phyloP scores from a whole-genome alignment of 2,329 filamentous ascomycete species.

The Claviceps maximensis region DNA sequence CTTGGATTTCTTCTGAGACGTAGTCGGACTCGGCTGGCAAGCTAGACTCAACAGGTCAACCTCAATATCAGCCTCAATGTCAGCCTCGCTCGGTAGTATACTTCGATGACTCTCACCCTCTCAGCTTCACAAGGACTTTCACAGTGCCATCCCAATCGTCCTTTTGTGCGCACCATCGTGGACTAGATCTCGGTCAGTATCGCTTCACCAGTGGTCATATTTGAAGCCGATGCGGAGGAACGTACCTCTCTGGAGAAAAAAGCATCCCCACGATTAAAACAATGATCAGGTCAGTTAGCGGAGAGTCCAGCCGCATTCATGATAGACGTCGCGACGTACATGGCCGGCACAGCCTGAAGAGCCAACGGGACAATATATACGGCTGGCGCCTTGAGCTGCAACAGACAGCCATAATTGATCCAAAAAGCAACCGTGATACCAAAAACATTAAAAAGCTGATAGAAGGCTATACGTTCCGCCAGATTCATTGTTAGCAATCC shows the following conservation, averaged over 20 bases:
- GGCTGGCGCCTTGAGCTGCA: constrained; percentile 32
- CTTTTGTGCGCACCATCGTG: constrained; percentile 53
- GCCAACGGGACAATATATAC: constrained; percentile 49
- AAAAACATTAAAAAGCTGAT: constrained; percentile 35
- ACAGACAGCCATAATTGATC: constrained; percentile 40
- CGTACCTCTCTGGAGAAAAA: constrained; percentile 37
- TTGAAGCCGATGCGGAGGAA: background rate
- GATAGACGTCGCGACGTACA: constrained; percentile 19
- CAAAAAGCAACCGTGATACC: constrained; percentile 31
- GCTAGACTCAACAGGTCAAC: constrained; percentile 11
- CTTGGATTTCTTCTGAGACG: constrained; percentile 43
- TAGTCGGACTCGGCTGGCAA: constrained; percentile 42
- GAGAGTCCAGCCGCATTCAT: too few species aligned
- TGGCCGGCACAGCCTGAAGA: constrained; percentile 50
- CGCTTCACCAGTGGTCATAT: background rate
- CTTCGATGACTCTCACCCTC: constrained; percentile 14
- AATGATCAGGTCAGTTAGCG: constrained; percentile 9
- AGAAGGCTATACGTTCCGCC: constrained; percentile 21
- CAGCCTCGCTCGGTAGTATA: too few species aligned
- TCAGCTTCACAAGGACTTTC: constrained; percentile 38
- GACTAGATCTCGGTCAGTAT: constrained; percentile 29
- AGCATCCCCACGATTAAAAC: constrained; percentile 47
- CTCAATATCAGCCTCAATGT: background rate
- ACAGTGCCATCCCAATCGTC: constrained; percentile 55
- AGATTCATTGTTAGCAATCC: background rate